Conservation (phyloP, 176 grass and related monocot genomes). For the Typha latifolia region DNA sequence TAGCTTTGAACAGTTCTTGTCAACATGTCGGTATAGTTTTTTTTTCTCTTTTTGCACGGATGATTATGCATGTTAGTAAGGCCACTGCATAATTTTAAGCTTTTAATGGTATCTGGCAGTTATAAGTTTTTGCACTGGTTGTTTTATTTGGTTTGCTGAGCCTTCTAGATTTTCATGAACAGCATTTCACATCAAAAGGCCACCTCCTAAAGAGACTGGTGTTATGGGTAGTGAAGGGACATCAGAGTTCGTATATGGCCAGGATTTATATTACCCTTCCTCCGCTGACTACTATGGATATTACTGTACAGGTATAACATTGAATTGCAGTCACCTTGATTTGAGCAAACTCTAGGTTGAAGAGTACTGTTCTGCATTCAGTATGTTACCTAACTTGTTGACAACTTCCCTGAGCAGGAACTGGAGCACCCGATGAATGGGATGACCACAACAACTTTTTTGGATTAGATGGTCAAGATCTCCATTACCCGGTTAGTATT, state of each 20-base stretch:
- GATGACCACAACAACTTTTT: conserved; percentile 39
- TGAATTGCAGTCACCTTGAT: background rate
- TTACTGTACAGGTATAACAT: conserved; percentile 40
- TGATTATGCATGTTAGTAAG: background rate
- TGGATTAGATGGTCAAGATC: conserved; percentile 61
- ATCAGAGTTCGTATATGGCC: conserved; percentile 50
- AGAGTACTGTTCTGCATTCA: background rate
- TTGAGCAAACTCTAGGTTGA: background rate
- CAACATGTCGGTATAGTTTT: background rate
- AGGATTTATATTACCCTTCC: conserved; percentile 39
- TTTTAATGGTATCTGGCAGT: background rate
- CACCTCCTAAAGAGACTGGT: background rate
- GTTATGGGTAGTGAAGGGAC: conserved; percentile 42
- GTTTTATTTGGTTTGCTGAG: background rate
- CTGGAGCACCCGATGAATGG: conserved; percentile 54
- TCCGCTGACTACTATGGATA: conserved; percentile 37
- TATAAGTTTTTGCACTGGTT: background rate
- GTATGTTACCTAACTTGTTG: background rate
- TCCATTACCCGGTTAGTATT: conserved; percentile 53
- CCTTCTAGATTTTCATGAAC: conserved; percentile 1
- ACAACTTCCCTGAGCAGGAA: conserved; percentile 35
- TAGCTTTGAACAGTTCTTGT: background rate
- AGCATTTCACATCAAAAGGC: conserved; percentile 1
- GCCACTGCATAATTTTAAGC: background rate
- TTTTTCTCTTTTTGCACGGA: background rate